phyloP scores from a whole-genome alignment of 73 alveolate genomes.

The Paramecium primaurelia region DNA sequence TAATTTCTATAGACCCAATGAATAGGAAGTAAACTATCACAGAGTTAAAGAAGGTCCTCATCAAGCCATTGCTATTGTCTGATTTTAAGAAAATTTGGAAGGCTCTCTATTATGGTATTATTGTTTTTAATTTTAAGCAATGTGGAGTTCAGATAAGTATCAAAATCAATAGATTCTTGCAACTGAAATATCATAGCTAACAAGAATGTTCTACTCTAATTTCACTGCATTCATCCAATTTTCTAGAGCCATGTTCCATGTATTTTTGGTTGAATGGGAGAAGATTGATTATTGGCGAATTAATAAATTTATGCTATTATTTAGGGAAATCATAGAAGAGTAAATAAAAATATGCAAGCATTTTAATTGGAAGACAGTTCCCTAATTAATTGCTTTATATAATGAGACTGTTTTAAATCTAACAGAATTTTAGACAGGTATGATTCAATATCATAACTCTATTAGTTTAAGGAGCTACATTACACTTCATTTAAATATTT shows the following conservation, averaged over 20 bases:
- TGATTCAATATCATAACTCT: too few relatives aligned
- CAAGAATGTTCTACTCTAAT: background rate
- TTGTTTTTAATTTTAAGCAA: background rate
- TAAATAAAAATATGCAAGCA: background rate
- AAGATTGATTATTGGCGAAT: conserved; percentile 47
- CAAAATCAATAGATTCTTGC: background rate
- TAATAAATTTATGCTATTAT: conserved; percentile 12
- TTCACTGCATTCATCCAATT: background rate
- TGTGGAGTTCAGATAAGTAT: conserved; percentile 47
- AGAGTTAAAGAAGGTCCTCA: background rate
- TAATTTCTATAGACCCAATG: background rate
- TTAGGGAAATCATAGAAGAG: conserved; percentile 43
- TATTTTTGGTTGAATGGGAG: conserved; percentile 26
- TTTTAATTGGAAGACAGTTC: conserved; percentile 2
- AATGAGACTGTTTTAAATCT: background rate
- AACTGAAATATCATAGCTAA: background rate
- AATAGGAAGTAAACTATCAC: conserved; percentile 6
- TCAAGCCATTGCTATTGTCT: background rate
- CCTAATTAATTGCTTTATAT: background rate
- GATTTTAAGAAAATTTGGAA: conserved; percentile 43
- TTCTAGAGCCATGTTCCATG: conserved; percentile 35
- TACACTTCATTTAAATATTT: conserved; percentile 15
- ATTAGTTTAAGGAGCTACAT: background rate
- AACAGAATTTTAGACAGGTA: background rate
- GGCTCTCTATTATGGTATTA: conserved; percentile 46